These are phyloP conservation scores for Beauveria australis DNA, from an alignment of 2,329 filamentous ascomycete species.

Conservation along the genomic window DNA sequence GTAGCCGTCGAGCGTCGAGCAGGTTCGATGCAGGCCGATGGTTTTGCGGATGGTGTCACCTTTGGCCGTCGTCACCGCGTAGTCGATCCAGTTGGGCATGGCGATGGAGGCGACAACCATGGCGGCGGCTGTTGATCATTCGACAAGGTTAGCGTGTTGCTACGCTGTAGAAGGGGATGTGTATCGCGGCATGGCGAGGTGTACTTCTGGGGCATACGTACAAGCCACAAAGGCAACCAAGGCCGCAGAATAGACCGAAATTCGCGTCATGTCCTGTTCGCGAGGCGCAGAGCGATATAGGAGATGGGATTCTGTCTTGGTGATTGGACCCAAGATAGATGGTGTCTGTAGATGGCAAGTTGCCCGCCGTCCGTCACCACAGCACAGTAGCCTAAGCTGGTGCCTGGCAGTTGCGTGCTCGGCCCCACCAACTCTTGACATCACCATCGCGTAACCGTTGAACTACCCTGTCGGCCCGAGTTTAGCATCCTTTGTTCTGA, in stretches of 20 bases:
- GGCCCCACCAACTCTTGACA: neutral
- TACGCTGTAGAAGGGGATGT: neutral
- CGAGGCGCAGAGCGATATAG: neutral
- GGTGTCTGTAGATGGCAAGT: neutral
- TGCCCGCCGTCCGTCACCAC: neutral
- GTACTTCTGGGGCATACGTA: conserved; percentile 22
- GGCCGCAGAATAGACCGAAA: conserved; percentile 33
- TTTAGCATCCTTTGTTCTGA: neutral
- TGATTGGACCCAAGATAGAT: neutral
- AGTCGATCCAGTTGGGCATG: conserved; percentile 64
- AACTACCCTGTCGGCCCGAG: neutral
- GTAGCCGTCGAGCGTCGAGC: conserved; percentile 59
- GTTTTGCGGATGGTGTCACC: conserved; percentile 45
- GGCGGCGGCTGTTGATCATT: conserved; percentile 46
- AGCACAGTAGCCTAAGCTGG: neutral
- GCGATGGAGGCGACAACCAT: conserved; percentile 64
- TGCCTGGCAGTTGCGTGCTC: neutral
- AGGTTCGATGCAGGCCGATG: conserved; percentile 75
- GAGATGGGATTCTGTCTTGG: neutral
- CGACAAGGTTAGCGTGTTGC: neutral
- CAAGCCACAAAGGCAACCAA: conserved; percentile 35
- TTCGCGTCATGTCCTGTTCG: conserved; percentile 31
- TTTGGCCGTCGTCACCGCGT: conserved; percentile 42
- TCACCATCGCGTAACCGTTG: neutral
- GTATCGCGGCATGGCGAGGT: neutral